These are phyloP conservation scores for Rhodotorula sp. DNA, from an alignment of 1,284 basidiomycete genomes.

Conservation along the genomic window DNA sequence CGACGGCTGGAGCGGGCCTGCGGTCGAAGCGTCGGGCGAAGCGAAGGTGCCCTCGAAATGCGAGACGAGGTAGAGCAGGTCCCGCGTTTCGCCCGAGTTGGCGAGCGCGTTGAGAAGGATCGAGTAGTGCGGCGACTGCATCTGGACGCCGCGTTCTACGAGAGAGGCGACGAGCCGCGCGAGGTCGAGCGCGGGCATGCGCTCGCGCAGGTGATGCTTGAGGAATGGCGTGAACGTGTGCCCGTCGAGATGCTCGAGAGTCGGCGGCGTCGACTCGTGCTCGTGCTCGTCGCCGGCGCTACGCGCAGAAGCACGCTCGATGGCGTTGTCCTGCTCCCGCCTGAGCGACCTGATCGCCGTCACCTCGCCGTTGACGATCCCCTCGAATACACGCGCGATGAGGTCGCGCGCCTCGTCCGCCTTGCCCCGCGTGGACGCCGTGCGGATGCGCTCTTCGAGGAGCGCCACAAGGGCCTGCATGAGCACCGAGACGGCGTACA, in stretches of 20 bases:
- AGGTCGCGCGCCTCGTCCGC: neutral
- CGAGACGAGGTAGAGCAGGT: constrained; percentile 9
- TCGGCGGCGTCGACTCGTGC: neutral
- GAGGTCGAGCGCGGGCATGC: neutral
- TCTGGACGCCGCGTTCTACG: neutral
- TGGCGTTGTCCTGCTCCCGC: no score
- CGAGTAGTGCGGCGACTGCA: constrained; percentile 18
- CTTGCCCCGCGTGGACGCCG: neutral
- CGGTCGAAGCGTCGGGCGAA: neutral
- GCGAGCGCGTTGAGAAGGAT: constrained; percentile 13
- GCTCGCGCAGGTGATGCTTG: neutral
- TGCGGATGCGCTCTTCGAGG: neutral
- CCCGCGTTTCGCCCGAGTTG: neutral
- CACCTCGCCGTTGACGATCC: neutral
- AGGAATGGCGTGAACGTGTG: constrained; percentile 25
- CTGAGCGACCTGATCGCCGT: neutral
- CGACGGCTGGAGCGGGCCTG: neutral
- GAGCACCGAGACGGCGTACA: constrained; percentile 19
- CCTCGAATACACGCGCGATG: constrained; percentile 2
- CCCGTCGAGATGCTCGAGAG: constrained; percentile 1
- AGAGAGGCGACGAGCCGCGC: constrained; percentile 11
- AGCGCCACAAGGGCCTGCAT: constrained; percentile 18
- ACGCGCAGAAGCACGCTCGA: neutral
- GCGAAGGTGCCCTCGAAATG: neutral
- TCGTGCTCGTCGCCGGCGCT: neutral